Conservation (phyloP, 2,329 filamentous ascomycete species). For the Botrytis fragariae region DNA sequence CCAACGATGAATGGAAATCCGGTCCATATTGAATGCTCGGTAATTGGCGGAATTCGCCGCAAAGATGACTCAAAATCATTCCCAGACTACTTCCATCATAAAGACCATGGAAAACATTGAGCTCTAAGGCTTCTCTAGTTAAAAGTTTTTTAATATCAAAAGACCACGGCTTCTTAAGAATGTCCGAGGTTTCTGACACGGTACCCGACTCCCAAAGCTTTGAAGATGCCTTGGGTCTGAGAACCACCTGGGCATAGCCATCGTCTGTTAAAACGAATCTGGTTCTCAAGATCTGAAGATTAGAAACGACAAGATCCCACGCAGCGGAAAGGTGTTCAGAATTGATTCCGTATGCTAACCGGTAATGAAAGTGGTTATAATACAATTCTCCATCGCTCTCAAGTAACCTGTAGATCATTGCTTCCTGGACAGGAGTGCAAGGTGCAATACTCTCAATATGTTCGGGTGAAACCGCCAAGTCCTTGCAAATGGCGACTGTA, state of each 20-base stretch:
- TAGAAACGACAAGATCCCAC: conserved; percentile 53
- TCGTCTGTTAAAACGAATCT: conserved; percentile 70
- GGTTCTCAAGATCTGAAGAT: conserved; percentile 67
- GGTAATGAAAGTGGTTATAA: conserved; percentile 71
- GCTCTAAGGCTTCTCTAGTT: conserved; percentile 43
- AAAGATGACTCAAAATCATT: conserved; percentile 61
- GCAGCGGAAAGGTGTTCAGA: conserved; percentile 50
- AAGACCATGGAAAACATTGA: conserved; percentile 80
- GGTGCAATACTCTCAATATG: conserved; percentile 73
- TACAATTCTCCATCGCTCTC: conserved; percentile 61
- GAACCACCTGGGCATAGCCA: conserved; percentile 72
- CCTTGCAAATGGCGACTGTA: conserved; percentile 40
- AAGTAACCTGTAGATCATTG: conserved; percentile 73
- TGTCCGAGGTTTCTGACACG: conserved; percentile 26
- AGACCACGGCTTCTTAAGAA: conserved; percentile 33
- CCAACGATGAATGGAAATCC: conserved; percentile 64
- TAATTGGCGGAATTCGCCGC: conserved; percentile 47
- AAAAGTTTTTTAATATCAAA: conserved; percentile 20
- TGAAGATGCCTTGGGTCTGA: conserved; percentile 43
- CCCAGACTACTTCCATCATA: conserved; percentile 82
- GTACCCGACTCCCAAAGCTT: neutral
- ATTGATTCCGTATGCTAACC: conserved; percentile 49
- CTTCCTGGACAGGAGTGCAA: conserved; percentile 82
- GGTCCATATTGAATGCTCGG: conserved; percentile 42
- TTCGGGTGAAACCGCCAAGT: conserved; percentile 49